Percentiles rank a stretch among this genome's conserved stretches.
Conservation (phyloP, 345 rosid species). For the Populus tremula region DNA sequence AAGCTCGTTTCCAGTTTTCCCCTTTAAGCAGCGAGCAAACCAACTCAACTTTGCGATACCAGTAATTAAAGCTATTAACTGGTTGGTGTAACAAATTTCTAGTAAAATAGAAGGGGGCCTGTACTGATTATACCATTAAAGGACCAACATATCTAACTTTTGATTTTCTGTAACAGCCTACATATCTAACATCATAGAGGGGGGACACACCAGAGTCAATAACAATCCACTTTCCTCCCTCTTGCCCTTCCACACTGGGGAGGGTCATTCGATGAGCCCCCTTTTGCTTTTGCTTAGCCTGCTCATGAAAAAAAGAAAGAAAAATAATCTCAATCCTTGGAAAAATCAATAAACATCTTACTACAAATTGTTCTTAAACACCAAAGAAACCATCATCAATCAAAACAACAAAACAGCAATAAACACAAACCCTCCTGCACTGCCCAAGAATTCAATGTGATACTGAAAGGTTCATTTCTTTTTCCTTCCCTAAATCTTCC, state of each 20-base stretch:
- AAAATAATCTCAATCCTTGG: neutral
- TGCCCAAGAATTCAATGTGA: neutral
- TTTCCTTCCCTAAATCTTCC: neutral
- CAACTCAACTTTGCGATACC: neutral
- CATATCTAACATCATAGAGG: neutral
- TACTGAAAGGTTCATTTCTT: too few relatives aligned
- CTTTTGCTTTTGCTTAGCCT: conserved; percentile 86
- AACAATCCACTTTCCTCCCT: conserved; percentile 82
- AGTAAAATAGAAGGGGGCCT: too few relatives aligned
- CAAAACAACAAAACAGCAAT: neutral
- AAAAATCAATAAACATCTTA: neutral
- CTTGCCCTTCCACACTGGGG: conserved; percentile 68
- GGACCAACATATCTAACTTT: neutral
- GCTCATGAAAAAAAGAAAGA: conserved; percentile 13
- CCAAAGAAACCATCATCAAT: neutral
- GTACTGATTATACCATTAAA: neutral
- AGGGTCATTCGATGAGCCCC: conserved; percentile 57
- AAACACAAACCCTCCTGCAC: neutral
- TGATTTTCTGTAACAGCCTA: neutral
- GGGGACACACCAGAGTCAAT: conserved; percentile 65
- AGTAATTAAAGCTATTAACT: neutral
- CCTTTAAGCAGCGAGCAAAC: neutral
- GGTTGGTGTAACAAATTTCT: neutral
- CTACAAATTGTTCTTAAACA: neutral
- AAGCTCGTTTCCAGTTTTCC: neutral